Conservation (phyloP, 148 eudicot species). For the Nepenthes gracilis region DNA sequence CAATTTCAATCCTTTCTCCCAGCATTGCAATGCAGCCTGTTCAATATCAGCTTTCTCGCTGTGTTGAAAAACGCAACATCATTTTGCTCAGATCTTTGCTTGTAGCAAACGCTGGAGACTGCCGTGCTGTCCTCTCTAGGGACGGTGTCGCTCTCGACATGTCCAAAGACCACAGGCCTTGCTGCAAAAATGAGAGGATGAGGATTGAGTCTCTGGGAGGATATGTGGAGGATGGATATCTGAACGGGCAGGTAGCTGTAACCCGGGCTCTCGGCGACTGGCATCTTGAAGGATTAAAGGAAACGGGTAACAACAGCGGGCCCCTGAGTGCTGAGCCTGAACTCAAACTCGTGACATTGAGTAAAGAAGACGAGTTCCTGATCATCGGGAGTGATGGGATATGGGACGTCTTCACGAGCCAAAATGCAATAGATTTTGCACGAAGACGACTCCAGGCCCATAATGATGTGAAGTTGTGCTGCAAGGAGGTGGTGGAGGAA, state of each 20-base stretch:
- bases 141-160: conserved; percentile 65
- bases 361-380: conserved; percentile 75
- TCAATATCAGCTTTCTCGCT: no score
- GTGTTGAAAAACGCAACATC: conserved; percentile 9
- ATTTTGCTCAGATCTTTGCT: conserved; percentile 71
- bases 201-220: conserved; percentile 85
- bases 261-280: conserved; percentile 93
- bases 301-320: conserved; percentile 19
- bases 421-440: conserved; percentile 80
- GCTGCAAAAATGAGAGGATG: conserved; percentile 46
- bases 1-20: no score
- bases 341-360: conserved; percentile 50
- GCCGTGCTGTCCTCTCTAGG: conserved; percentile 63
- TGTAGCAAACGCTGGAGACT: conserved; percentile 97
- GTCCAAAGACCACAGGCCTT: conserved; percentile 86
- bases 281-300: conserved; percentile 73
- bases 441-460: conserved; percentile 58
- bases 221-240: conserved; percentile 60
- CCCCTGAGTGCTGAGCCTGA: conserved; percentile 86
- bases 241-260: conserved; percentile 73
- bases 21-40: no score
- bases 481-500: conserved; percentile 67
- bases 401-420: conserved; percentile 86
- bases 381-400: conserved; percentile 80
- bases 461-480: conserved; percentile 61